phyloP scores from a whole-genome alignment of 495 filamentous ascomycete genomes.

The Aspergillus asperescens region DNA sequence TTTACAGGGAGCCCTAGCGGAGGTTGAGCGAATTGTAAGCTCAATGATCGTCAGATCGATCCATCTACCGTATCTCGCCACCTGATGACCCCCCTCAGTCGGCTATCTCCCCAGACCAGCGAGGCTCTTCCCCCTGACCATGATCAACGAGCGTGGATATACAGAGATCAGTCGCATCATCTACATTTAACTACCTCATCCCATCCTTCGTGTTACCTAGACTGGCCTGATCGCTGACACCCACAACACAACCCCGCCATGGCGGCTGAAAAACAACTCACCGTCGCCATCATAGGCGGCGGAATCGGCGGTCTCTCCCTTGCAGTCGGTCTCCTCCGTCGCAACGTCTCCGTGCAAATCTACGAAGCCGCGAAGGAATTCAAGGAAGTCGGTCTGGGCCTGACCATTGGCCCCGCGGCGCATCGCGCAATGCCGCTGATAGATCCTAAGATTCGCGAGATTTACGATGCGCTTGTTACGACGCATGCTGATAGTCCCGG shows the following conservation, averaged over 20 bases:
- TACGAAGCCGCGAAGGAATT: conserved; percentile 52
- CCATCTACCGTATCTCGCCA: no score
- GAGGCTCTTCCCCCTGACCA: no score
- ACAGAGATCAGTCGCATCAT: no score
- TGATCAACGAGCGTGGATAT: no score
- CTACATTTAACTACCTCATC: background rate
- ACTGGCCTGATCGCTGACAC: no score
- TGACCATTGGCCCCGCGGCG: conserved; percentile 55
- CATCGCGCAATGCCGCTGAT: conserved; percentile 49
- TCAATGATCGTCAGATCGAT: no score
- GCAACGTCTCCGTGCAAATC: conserved; percentile 43
- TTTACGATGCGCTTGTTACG: conserved; percentile 32
- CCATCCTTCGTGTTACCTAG: background rate
- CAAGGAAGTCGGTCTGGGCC: conserved; percentile 54
- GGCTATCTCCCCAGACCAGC: no score
- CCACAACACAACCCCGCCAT: background rate
- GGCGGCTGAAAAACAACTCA: conserved; percentile 22
- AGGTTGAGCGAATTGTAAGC: no score
- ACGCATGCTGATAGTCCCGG: conserved; percentile 27
- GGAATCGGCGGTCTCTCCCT: conserved; percentile 57
- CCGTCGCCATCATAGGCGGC: conserved; percentile 54
- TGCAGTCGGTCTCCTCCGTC: conserved; percentile 50
- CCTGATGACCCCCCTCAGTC: no score
- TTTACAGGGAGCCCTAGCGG: no score
- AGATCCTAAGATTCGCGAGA: conserved; percentile 35